Evolutionary conservation across 495 filamentous ascomycete species (phyloP), one percentile per base, ranked within the genome.

Genomic region (Trichoderma erinaceum): DNA sequence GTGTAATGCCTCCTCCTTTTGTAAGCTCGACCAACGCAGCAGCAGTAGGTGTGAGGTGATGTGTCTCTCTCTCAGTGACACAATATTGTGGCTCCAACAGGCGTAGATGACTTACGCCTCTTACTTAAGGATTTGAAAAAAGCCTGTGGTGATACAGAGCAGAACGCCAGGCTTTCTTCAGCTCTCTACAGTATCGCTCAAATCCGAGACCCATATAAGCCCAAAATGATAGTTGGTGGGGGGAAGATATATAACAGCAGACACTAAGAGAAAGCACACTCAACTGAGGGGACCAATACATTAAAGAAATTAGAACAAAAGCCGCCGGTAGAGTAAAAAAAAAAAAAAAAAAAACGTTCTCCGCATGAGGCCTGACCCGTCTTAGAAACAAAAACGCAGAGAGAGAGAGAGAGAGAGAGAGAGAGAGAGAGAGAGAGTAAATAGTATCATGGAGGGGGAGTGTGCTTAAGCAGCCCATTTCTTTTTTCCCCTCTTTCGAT

Each of bases 71-170:
- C 29, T 29, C 29, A 10, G 48, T 21, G n/a, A 52, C 48, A 52
- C 48, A 52, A 52, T 52, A 18, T n/a, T 52, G 18, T 52, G 48
- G 48, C 48, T n/a, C 48, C 48, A 52, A 23, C 16, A 52, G 48
- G 43, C 35, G 35, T 16, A 10, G 43, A 16, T 18, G 43, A 46
- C 3, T 16, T 46, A 18, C 43, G 12, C 18, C 43, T 15, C 43
- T 46, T 15, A 18, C 6, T 18, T 2, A 15, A 46, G 13, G 43
- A 46, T 12, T 43, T n/a, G 8, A 38, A 7, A 38, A 38, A 5
- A 38, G 35, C 35, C 3, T 38, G 35, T 46, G 43, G 43, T 46
- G 43, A 46, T 46, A 18, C 43, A 18, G 11, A 44, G n/a, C n/a
- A n/a, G n/a, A 44, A 44, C 11, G 1, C 5, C 16, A 11, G 10